Percentiles rank a stretch among this genome's conserved stretches.
These are phyloP conservation scores for Puccinia brachypodii DNA, from an alignment of 1,284 basidiomycete genomes.

Conservation along the genomic window DNA sequence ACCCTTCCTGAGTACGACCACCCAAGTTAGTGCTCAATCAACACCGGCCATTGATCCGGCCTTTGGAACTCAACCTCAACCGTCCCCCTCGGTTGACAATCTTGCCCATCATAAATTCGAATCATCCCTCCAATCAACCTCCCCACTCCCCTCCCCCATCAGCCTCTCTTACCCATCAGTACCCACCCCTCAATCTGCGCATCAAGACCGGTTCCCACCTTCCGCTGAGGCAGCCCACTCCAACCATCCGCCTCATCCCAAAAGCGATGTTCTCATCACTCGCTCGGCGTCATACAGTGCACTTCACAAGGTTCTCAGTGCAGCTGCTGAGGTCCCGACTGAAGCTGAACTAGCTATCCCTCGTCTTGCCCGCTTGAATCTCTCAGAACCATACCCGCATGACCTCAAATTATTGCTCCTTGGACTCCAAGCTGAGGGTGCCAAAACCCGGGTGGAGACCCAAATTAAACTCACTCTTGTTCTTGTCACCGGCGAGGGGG, in stretches of 20 bases:
- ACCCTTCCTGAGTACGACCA: not conserved
- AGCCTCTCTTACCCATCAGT: conserved; percentile 6
- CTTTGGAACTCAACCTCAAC: conserved; percentile 17
- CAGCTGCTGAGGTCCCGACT: conserved; percentile 22
- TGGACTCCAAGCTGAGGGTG: conserved; percentile 75
- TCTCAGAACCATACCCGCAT: conserved; percentile 11
- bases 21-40: not conserved
- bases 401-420: conserved; percentile 64
- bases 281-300: conserved; percentile 18
- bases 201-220: not conserved
- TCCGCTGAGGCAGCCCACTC: not conserved
- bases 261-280: conserved; percentile 1
- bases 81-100: not conserved
- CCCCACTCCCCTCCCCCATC: conserved; percentile 20
- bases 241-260: not conserved
- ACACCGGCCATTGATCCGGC: conserved; percentile 15
- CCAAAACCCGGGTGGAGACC: conserved; percentile 92
- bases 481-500: conserved; percentile 19
- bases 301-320: not conserved
- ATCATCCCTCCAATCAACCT: conserved; percentile 5
- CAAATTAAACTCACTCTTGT: conserved; percentile 75
- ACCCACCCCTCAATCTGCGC: conserved; percentile 15
- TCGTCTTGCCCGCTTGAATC: conserved; percentile 6
- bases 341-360: conserved; percentile 33
- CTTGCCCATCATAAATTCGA: not conserved